phyloP scores from a whole-genome alignment of 1,139 yeast species.

The Saccharomycopsis hybrid region DNA sequence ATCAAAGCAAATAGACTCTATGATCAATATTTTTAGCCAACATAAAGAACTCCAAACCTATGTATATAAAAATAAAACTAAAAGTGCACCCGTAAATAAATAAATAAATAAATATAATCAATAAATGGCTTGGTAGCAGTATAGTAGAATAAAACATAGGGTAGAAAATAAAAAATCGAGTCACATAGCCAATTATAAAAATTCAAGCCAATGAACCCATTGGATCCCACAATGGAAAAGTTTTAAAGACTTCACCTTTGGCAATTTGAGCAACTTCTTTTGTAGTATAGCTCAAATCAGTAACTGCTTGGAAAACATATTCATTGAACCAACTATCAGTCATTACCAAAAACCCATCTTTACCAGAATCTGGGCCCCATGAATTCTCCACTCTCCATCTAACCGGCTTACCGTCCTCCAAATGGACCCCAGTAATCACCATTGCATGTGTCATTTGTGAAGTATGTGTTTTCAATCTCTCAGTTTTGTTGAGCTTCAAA shows the following conservation, averaged over 20 bases:
- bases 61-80: too few species aligned
- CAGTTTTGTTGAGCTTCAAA: conserved; percentile 49
- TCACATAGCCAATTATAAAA: too few species aligned
- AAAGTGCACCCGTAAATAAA: too few species aligned
- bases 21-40: too few species aligned
- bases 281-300: conserved; percentile 30
- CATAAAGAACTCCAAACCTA: too few species aligned
- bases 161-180: too few species aligned
- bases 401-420: conserved; percentile 49
- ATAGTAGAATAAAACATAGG: too few species aligned
- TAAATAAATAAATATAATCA: too few species aligned
- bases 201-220: conserved; percentile 76
- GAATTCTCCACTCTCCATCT: conserved; percentile 85
- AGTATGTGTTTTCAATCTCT: conserved; percentile 49
- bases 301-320: conserved; percentile 77
- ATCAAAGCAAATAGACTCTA: too few species aligned
- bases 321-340: conserved; percentile 79
- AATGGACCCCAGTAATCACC: conserved; percentile 75
- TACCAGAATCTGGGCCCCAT: conserved; percentile 75
- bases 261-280: conserved; percentile 30
- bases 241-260: conserved; percentile 40
- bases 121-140: too few species aligned
- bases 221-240: conserved; percentile 74
- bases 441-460: conserved; percentile 84
- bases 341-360: conserved; percentile 73